Conservation (phyloP, 1,284 basidiomycete species). For the Fomitopsis palustris region DNA sequence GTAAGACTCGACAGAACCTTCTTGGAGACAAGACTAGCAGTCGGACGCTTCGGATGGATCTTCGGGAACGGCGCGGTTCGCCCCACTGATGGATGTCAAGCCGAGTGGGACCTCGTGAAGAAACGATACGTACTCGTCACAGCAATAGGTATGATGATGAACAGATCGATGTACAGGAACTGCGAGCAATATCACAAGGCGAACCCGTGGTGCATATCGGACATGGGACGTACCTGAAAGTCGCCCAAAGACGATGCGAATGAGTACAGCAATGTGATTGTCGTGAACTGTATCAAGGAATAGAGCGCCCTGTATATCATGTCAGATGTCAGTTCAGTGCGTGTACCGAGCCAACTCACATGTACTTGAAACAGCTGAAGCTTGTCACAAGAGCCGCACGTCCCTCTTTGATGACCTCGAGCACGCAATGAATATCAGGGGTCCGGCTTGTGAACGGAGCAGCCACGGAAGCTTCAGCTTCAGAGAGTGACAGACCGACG, state of each 20-base stretch:
- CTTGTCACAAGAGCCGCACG: conserved; percentile 94
- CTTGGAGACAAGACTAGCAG: conserved; percentile 94
- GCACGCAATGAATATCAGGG: conserved; percentile 94
- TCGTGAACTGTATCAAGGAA: conserved; percentile 88
- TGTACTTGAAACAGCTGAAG: conserved; percentile 99
- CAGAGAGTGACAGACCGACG: conserved; percentile 94
- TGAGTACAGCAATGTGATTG: conserved; percentile 90
- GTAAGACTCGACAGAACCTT: conserved; percentile 93
- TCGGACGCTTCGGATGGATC: conserved; percentile 89
- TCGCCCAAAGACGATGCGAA: conserved; percentile 97
- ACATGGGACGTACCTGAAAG: conserved; percentile 70
- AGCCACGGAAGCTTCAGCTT: conserved; percentile 98
- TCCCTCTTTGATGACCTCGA: conserved; percentile 96
- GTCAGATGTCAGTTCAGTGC: background rate
- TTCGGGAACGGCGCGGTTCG: conserved; percentile 87
- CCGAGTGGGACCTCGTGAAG: background rate
- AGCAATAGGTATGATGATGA: conserved; percentile 96
- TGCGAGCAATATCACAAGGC: conserved; percentile 29
- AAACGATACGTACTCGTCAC: conserved; percentile 76
- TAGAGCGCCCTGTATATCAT: conserved; percentile 69
- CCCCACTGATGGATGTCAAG: conserved; percentile 65
- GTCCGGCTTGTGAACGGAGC: conserved; percentile 95
- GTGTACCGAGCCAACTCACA: conserved; percentile 51
- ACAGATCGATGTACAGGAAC: conserved; percentile 97
- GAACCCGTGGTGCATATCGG: background rate